Evolutionary conservation across 2,329 filamentous ascomycete species (phyloP), one percentile per base, ranked within the genome.

Genomic region (Botryotinia narcissicola): DNA sequence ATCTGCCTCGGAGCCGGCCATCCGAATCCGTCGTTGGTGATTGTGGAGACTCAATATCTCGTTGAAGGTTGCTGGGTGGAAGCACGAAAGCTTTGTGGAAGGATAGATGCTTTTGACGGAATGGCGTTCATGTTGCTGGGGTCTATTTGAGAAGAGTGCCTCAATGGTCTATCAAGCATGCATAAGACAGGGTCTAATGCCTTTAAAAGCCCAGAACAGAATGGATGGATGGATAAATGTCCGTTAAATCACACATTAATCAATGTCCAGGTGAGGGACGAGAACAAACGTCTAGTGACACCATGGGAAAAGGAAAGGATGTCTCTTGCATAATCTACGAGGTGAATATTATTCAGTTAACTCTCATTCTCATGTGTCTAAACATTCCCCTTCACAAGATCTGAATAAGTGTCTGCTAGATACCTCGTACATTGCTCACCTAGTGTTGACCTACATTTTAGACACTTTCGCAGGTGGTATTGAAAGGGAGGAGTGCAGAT

Each of bases 61-160:
- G n/a, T 64, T 57, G 51, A 40, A 70, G 40, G n/a, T 64, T 29
- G 61, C 61, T 64, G 9, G 20, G 35, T 32, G 66, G 57, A 29
- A 70, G 68, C 54, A 62, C 48, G 16, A 63, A 40, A 42, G 37
- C 18, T 60, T 57, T 48, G 63, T 68, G 64, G 64, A 69, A 44
- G 71, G 62, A 68, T 51, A 63, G 20, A 44, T 70, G 68, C 25
- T 63, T 46, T 70, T 69, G 71, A 69, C 37, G n/a, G 61, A 62
- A 61, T 69, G 71, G 63, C 62, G 44, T 68, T 70, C 71, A 73
- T 51, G 40, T 60, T 69, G 44, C n/a, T 25, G 37, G 64, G 61
- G 25, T 29, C 7, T 64, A 29, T 44, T 32, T 44, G 40, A 42
- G 40, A 44, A 29, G 61, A 44, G 61, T 29, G 42, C 61, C 25